Conservation (phyloP, 1,284 basidiomycete genomes). For the Naganishia albida region DNA sequence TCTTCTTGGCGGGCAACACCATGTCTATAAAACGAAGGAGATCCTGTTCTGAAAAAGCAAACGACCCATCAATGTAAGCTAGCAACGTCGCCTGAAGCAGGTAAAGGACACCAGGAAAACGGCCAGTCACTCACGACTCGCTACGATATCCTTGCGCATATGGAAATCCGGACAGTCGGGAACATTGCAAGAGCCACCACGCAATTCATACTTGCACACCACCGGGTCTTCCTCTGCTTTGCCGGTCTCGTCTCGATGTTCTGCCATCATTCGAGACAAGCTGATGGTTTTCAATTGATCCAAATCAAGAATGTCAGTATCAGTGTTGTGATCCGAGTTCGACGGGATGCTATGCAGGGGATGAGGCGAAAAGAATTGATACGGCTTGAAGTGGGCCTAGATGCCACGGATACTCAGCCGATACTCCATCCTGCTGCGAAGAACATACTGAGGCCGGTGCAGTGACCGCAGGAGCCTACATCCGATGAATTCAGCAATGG, state of each 20-base stretch:
- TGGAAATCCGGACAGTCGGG: constrained; percentile 27
- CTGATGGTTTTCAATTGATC: constrained; percentile 21
- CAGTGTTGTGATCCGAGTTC: background rate
- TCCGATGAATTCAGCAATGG: constrained; percentile 1
- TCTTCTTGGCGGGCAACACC: constrained; percentile 16
- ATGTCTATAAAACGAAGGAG: constrained; percentile 22
- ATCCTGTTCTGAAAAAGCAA: constrained; percentile 14
- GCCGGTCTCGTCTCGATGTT: constrained; percentile 19
- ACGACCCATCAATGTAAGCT: constrained; percentile 5
- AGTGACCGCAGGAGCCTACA: background rate
- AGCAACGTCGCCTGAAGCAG: background rate
- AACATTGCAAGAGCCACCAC: constrained; percentile 20
- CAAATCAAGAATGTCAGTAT: constrained; percentile 30
- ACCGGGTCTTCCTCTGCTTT: constrained; percentile 21
- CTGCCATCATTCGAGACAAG: constrained; percentile 22
- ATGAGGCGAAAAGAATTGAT: constrained; percentile 21
- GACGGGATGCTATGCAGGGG: constrained; percentile 1
- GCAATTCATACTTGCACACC: constrained; percentile 26
- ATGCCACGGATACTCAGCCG: background rate
- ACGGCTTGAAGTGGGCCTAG: constrained; percentile 27
- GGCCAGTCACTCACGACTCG: constrained; percentile 15
- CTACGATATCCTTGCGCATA: constrained; percentile 17
- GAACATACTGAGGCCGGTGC: constrained; percentile 24
- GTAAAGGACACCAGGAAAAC: background rate
- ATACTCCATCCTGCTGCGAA: background rate